Base-by-base conservation (phyloP, 257 asterid species). In the Fraxinus pennsylvanica region DNA sequence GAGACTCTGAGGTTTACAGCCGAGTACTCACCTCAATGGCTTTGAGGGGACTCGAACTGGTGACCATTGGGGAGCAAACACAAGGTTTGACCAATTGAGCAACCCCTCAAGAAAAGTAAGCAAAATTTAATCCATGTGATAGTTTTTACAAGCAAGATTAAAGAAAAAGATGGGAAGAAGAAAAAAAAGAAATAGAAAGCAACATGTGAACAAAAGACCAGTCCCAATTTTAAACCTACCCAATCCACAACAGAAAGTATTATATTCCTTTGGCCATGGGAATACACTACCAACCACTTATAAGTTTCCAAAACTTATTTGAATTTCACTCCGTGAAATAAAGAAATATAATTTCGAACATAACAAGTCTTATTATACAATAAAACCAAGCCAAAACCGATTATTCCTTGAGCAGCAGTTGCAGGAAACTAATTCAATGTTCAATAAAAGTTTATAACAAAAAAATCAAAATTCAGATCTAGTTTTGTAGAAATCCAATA, bases 201-300 rank as follows among this genome's bases (percentile, higher is more conserved):
- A 71, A 78, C 87, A 75, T 85, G 86, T 81, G 84, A 82, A 84
- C 72, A 73, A 85, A 76, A 83, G 82, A 88, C 68, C 86, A 86
- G 54, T 57, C 78, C 76, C 79, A 74, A 78, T 86, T 66, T 69
- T 79, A 82, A 80, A 83, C 85, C 85, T 77, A 82, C 80, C 82
- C 78, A 84, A 84, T 54, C 72, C 75, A 39, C 76, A 68, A 74
- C 29, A 39, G 68, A 79, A 80, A 79, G 81, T 84, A 82, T 52
- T 74, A 17, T 72, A 70, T 76, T 54, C 67, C 39, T 12, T 74
- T 12, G 70, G 68, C 76, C 47, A 1, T 61, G 36, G 76, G 80
- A 80, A 84, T 74, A 84, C 84, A 79, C 89, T 83, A 76, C 52
- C 27, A 72, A 81, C 71, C 29, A 68, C 77, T 82, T 41, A 32